These are phyloP conservation scores for Neonectria hederae DNA, from an alignment of 2,329 filamentous ascomycete genomes.

Conservation along the genomic window DNA sequence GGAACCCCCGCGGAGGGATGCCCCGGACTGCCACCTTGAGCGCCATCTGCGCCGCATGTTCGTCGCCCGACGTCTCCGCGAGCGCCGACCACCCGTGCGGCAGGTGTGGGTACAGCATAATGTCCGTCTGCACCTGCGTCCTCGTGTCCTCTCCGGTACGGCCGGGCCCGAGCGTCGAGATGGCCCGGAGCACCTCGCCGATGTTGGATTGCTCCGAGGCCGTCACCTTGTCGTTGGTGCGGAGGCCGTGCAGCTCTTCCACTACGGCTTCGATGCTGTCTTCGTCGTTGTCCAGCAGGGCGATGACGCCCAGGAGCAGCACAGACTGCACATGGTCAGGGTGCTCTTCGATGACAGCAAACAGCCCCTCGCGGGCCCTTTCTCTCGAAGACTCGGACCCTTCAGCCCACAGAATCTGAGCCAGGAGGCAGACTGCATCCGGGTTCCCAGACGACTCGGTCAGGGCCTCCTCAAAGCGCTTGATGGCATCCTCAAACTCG, in stretches of 20 bases:
- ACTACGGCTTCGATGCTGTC: slow-evolving; percentile 84
- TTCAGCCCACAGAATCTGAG: slow-evolving; percentile 93
- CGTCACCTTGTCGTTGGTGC: slow-evolving; percentile 72
- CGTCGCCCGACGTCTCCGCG: slow-evolving; percentile 65
- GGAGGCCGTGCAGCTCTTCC: slow-evolving; percentile 77
- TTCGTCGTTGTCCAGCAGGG: slow-evolving; percentile 79
- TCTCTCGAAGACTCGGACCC: slow-evolving; percentile 78
- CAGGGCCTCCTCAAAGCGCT: slow-evolving; percentile 82
- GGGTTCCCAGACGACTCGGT: slow-evolving; percentile 79
- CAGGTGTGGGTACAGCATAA: slow-evolving; percentile 83
- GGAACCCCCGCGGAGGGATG: slow-evolving; percentile 75
- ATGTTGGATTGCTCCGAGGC: slow-evolving; percentile 74
- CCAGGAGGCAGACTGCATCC: slow-evolving; percentile 86
- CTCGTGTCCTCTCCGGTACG: slow-evolving; percentile 61
- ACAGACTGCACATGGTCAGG: slow-evolving; percentile 82
- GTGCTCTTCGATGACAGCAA: slow-evolving; percentile 78
- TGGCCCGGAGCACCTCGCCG: slow-evolving; percentile 77
- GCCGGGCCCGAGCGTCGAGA: slow-evolving; percentile 68
- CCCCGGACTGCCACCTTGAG: slow-evolving; percentile 79
- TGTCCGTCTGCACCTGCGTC: slow-evolving; percentile 75
- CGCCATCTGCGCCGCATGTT: slow-evolving; percentile 77
- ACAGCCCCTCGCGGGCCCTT: slow-evolving; percentile 81
- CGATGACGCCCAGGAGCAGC: slow-evolving; percentile 84
- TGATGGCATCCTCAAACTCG: slow-evolving; percentile 74
- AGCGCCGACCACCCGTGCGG: slow-evolving; percentile 85